These are phyloP conservation scores for Sporisorium graminicola DNA, from an alignment of 1,284 basidiomycete species.

Conservation along the genomic window DNA sequence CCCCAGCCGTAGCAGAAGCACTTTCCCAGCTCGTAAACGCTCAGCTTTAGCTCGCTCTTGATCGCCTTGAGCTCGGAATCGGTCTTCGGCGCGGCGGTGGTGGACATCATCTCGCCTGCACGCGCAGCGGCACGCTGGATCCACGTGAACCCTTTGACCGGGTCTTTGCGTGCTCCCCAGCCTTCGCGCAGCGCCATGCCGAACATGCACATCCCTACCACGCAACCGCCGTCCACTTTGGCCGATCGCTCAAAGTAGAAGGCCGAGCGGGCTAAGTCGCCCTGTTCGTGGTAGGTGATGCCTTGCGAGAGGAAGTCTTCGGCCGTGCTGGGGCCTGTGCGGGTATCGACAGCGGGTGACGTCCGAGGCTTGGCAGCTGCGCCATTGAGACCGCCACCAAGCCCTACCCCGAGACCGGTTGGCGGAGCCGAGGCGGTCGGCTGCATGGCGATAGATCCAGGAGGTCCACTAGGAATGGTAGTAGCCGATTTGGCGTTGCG, in stretches of 20 bases:
- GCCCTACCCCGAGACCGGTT: conserved; percentile 1
- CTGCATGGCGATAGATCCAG: conserved; percentile 29
- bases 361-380: conserved; percentile 15
- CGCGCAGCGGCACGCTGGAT: conserved; percentile 82
- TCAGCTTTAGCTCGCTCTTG: conserved; percentile 82
- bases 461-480: conserved; percentile 8
- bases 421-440: conserved; percentile 22
- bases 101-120: conserved; percentile 82
- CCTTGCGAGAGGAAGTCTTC: conserved; percentile 72
- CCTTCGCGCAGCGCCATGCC: conserved; percentile 87
- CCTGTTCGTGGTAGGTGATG: conserved; percentile 83
- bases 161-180: conserved; percentile 81
- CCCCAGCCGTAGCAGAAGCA: conserved; percentile 94
- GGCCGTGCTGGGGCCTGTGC: conserved; percentile 51
- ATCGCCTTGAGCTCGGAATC: conserved; percentile 71
- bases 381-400: neutral
- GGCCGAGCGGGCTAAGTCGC: conserved; percentile 80
- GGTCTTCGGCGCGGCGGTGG: conserved; percentile 70
- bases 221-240: conserved; percentile 81
- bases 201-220: conserved; percentile 92
- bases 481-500: conserved; percentile 39
- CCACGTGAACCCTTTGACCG: conserved; percentile 82
- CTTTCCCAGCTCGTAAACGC: conserved; percentile 90
- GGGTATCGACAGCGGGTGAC: conserved; percentile 44
- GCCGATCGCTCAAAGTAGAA: conserved; percentile 84